These are phyloP conservation scores for Cephalotrichum gorgonifer DNA, from an alignment of 2,329 filamentous ascomycete genomes.

Conservation along the genomic window DNA sequence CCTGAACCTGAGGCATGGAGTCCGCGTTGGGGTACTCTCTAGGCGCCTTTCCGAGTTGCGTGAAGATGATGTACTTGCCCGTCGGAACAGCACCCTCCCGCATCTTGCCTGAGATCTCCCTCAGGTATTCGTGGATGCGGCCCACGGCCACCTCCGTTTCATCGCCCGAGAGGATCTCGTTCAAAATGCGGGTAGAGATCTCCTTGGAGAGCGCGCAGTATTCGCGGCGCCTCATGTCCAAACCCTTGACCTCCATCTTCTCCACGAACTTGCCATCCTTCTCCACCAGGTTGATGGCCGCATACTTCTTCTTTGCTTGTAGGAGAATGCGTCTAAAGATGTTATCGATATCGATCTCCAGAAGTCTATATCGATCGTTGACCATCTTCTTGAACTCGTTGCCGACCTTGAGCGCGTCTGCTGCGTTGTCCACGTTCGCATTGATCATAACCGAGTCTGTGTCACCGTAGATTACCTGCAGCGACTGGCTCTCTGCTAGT, in stretches of 20 bases:
- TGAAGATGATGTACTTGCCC: conserved; percentile 94
- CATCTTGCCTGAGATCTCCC: conserved; percentile 79
- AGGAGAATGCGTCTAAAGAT: conserved; percentile 87
- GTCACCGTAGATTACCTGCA: conserved; percentile 97
- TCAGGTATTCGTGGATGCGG: conserved; percentile 87
- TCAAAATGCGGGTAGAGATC: conserved; percentile 79
- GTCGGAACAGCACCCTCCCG: conserved; percentile 63
- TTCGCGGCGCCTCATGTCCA: conserved; percentile 96
- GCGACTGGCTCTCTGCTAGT: conserved; percentile 77
- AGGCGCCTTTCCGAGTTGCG: conserved; percentile 89
- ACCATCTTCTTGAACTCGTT: conserved; percentile 91
- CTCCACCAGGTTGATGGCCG: conserved; percentile 87
- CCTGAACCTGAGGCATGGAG: conserved; percentile 94
- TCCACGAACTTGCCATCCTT: conserved; percentile 83
- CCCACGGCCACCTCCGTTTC: conserved; percentile 80
- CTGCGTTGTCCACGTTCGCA: conserved; percentile 88
- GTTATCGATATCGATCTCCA: conserved; percentile 98
- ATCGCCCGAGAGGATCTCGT: conserved; percentile 88
- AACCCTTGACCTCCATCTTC: conserved; percentile 94
- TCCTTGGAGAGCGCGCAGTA: conserved; percentile 95
- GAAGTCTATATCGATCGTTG: conserved; percentile 82
- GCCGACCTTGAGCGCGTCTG: conserved; percentile 82
- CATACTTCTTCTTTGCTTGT: conserved; percentile 99
- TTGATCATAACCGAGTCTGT: conserved; percentile 99
- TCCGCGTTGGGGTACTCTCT: conserved; percentile 90